Evolutionary conservation across 768 basidiomycete species (phyloP).

Genomic region (Ramaria sp.): DNA sequence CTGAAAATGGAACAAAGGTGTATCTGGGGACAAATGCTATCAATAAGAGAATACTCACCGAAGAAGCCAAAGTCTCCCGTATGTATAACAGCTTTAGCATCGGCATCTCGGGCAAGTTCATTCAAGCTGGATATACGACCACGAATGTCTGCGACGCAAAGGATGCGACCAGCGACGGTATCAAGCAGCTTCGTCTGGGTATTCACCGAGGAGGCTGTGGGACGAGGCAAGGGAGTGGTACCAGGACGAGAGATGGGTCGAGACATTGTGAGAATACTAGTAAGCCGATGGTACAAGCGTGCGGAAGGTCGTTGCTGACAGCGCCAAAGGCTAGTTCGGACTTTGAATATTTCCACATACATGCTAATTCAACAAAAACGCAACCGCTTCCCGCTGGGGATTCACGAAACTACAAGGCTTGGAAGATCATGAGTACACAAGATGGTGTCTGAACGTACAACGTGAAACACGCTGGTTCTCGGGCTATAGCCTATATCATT

Average conservation of each 20-base stretch:
- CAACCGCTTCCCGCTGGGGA: no score
- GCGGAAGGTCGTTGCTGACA: neutral
- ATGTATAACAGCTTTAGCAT: constrained; percentile 89
- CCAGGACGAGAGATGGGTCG: constrained; percentile 50
- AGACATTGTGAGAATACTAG: constrained; percentile 21
- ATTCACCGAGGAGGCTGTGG: constrained; percentile 41
- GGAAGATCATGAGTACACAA: no score
- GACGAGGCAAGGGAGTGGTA: constrained; percentile 35
- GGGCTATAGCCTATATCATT: no score
- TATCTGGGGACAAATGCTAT: neutral
- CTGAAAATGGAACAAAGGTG: constrained; percentile 26
- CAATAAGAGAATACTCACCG: constrained; percentile 34
- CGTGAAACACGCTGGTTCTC: no score
- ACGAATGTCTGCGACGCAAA: constrained; percentile 91
- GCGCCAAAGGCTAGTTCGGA: constrained; percentile 1
- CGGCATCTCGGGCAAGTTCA: constrained; percentile 77
- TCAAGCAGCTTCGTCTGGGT: constrained; percentile 75
- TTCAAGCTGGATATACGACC: constrained; percentile 84
- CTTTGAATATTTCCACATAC: neutral
- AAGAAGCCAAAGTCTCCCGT: constrained; percentile 99
- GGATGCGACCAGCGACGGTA: constrained; percentile 71
- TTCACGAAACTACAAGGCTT: no score
- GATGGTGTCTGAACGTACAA: no score
- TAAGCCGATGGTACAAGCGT: neutral
- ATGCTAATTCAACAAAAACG: no score